phyloP scores from a whole-genome alignment of 2,329 filamentous ascomycete species.

The Apiospora arundinis region DNA sequence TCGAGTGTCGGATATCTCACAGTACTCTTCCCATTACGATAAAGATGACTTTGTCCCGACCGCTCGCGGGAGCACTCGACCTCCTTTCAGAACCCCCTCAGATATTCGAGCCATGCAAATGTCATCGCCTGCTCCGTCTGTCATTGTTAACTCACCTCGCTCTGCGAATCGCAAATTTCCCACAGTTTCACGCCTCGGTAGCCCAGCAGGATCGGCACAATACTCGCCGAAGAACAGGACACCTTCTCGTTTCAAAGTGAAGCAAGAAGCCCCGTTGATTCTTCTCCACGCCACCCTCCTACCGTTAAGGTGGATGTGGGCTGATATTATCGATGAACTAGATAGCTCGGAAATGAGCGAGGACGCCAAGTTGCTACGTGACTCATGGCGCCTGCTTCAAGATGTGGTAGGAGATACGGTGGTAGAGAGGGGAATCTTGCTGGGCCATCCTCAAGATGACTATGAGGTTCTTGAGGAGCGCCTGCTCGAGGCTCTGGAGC shows the following conservation, averaged over 20 bases:
- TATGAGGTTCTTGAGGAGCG: constrained; percentile 82
- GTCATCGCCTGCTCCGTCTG: constrained; percentile 67
- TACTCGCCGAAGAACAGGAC: constrained; percentile 60
- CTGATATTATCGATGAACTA: constrained; percentile 55
- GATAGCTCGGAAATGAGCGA: constrained; percentile 41
- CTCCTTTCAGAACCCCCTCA: constrained; percentile 72
- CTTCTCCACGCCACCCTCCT: constrained; percentile 79
- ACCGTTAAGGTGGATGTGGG: constrained; percentile 72
- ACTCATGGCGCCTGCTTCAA: constrained; percentile 71
- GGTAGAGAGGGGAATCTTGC: constrained; percentile 73
- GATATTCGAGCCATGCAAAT: constrained; percentile 75
- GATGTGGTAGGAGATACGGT: constrained; percentile 77
- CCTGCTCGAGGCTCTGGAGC: constrained; percentile 75
- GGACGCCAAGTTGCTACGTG: constrained; percentile 58
- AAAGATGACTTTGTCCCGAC: constrained; percentile 58
- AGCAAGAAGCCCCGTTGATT: constrained; percentile 71
- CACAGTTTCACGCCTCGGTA: constrained; percentile 63
- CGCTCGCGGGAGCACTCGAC: constrained; percentile 65
- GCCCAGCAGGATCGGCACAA: constrained; percentile 57
- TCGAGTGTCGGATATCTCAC: constrained; percentile 58
- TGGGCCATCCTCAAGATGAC: constrained; percentile 80
- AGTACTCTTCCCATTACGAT: constrained; percentile 39
- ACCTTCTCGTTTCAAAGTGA: constrained; percentile 62
- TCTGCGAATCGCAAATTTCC: constrained; percentile 57
- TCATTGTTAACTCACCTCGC: constrained; percentile 57